Evolutionary conservation across 192 early-diverging fungal genomes (phyloP), one percentile per base, ranked within the genome.

Genomic region (Coemansia sp.): DNA sequence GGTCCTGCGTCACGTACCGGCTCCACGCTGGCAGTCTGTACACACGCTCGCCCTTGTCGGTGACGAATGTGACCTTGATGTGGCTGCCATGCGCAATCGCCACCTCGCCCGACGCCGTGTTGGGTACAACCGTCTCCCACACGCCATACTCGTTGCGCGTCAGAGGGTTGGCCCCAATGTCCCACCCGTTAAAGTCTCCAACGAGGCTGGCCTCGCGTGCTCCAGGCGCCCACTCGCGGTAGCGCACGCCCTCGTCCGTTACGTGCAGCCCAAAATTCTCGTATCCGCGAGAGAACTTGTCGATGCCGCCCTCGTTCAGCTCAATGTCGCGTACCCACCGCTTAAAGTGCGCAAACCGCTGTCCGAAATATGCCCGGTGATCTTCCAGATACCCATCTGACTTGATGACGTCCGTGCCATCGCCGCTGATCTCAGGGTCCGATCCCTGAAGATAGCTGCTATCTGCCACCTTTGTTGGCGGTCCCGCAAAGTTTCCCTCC

Each of bases 121-220:
- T 85, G 50, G 90, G 89, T 25, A 98, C 44, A 12, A 75, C 59
- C 63, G 94, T 79, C 73, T 90, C 90, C 84, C 89, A 98, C 17
- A 94, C 90, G 27, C 97, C 97, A 85, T 80, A 98, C 41, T 85
- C 76, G 79, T 94, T 86, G 72, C 87, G 86, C 64, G 75, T 88
- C 94, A 98, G 94, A 19, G 80, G 80, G 66, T 97, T 90, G 6
- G 87, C 79, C 1, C 70, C 66, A 36, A 80, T 74, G 74, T 98
- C 86, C 97, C 97, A 98, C 68, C 89, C 73, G 78, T 98, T 98
- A 80, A 98, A 98, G 44, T 97, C 95, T 38, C 97, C 97, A 67
- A 96, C 86, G 36, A 98, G 85, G 63, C 80, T 90, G 21, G 95
- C 95, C 29, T 76, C 74, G 15, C 64, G 73, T 8, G 91, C 95